phyloP scores from a whole-genome alignment of 2,329 filamentous ascomycete genomes.

The Eurotiales sp. region DNA sequence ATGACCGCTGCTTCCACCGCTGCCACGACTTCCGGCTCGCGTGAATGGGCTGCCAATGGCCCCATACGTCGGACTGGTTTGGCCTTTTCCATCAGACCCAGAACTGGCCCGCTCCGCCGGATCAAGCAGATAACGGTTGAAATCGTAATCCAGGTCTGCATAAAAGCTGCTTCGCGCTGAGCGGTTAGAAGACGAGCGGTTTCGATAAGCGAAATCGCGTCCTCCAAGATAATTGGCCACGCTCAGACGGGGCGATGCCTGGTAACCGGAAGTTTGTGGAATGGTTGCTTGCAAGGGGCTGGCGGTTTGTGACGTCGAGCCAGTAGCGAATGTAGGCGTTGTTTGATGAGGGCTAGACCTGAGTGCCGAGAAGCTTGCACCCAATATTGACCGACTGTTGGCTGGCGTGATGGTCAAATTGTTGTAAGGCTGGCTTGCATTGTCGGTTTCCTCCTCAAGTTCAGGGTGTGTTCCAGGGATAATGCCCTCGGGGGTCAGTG shows the following conservation, averaged over 20 bases:
- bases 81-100: constrained; percentile 29
- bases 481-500: constrained; percentile 58
- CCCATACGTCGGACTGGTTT: constrained; percentile 34
- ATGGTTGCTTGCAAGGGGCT: constrained; percentile 31
- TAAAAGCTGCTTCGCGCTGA: constrained; percentile 37
- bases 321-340: constrained; percentile 31
- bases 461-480: constrained; percentile 51
- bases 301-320: constrained; percentile 30
- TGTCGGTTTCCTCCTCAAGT: constrained; percentile 3
- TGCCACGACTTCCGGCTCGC: constrained; percentile 46
- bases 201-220: constrained; percentile 29
- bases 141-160: constrained; percentile 30
- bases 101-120: constrained; percentile 28
- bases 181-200: constrained; percentile 41
- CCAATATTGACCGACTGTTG: constrained; percentile 31
- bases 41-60: constrained; percentile 37
- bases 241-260: constrained; percentile 32
- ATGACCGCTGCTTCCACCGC: constrained; percentile 45
- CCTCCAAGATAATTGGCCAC: constrained; percentile 28
- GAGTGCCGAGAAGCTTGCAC: constrained; percentile 32
- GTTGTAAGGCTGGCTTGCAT: constrained; percentile 19
- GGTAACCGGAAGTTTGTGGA: constrained; percentile 28
- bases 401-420: constrained; percentile 27
- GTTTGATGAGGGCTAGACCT: constrained; percentile 34
- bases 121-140: constrained; percentile 26